Conservation (phyloP, 2,329 filamentous ascomycete species). For the Aspergillus sp. region DNA sequence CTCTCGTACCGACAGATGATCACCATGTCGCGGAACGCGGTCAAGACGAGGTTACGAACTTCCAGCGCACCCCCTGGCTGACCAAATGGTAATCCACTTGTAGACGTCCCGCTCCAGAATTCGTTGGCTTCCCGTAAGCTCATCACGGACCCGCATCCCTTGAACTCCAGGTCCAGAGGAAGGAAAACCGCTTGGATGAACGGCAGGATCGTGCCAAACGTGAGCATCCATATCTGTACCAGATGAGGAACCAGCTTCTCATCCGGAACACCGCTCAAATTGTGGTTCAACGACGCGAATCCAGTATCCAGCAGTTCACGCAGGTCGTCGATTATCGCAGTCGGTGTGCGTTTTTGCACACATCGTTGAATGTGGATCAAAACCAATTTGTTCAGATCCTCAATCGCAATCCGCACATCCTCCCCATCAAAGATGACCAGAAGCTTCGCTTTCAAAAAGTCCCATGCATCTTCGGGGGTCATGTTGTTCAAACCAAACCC, state of each 20-base stretch:
- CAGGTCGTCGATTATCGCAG: slow-evolving; percentile 56
- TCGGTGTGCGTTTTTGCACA: slow-evolving; percentile 53
- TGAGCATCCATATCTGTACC: slow-evolving; percentile 89
- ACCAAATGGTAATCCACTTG: slow-evolving; percentile 32
- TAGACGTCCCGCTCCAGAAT: slow-evolving; percentile 74
- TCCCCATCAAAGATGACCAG: slow-evolving; percentile 60
- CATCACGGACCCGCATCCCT: slow-evolving; percentile 74
- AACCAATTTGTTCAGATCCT: slow-evolving; percentile 60
- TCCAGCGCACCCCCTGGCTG: slow-evolving; percentile 59
- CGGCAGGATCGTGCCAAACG: slow-evolving; percentile 82
- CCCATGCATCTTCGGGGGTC: slow-evolving; percentile 61
- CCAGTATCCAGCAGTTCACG: slow-evolving; percentile 61
- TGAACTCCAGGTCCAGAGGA: slow-evolving; percentile 87
- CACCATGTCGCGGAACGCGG: slow-evolving; percentile 80
- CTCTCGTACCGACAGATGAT: slow-evolving; percentile 84
- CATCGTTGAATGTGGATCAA: slow-evolving; percentile 57
- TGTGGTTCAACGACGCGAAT: slow-evolving; percentile 79
- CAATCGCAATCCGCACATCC: slow-evolving; percentile 56
- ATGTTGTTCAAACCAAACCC: slow-evolving; percentile 62
- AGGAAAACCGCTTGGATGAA: slow-evolving; percentile 95
- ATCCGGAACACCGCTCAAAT: slow-evolving; percentile 69
- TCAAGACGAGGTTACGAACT: slow-evolving; percentile 79
- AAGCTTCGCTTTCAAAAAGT: slow-evolving; percentile 56
- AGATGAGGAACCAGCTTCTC: slow-evolving; percentile 83
- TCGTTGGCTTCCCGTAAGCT: slow-evolving; percentile 71